Conservation (phyloP, 2,329 filamentous ascomycete genomes). For the Harringtonia lauricola region DNA sequence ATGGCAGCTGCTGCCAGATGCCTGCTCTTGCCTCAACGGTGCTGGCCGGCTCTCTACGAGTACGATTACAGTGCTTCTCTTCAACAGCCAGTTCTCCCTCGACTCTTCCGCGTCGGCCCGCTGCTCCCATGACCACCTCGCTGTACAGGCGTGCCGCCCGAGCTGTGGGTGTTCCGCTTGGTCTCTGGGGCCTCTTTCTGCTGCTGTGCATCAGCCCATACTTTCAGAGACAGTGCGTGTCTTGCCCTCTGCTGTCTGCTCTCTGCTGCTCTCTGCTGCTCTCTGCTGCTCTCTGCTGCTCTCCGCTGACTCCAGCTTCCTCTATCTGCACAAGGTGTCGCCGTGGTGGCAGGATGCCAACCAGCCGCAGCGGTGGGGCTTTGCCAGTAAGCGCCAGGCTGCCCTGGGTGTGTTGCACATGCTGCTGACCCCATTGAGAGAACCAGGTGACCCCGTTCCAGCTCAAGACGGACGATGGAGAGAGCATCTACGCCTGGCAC, state of each 20-base stretch:
- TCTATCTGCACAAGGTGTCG: constrained; percentile 76
- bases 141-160: constrained; percentile 30
- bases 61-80: too few species aligned
- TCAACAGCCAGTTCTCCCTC: too few species aligned
- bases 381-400: constrained; percentile 51
- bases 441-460: constrained; percentile 85
- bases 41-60: too few species aligned
- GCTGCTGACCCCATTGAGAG: constrained; percentile 38
- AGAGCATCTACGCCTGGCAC: constrained; percentile 82
- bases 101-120: too few species aligned
- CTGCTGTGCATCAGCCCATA: constrained; percentile 53
- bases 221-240: constrained; percentile 67
- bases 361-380: constrained; percentile 73
- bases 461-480: constrained; percentile 61
- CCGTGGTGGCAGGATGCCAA: constrained; percentile 62
- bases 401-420: too few species aligned
- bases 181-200: constrained; percentile 58
- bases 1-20: too few species aligned
- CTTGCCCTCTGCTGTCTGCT: not conserved
- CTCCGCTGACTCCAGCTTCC: constrained; percentile 39
- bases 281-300: too few species aligned
- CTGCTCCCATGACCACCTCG: not conserved
- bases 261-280: too few species aligned
- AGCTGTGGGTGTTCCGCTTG: constrained; percentile 46
- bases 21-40: too few species aligned